Evolutionary conservation across 1,139 yeast genomes (phyloP).

Genomic region (Saccharomyces hybrid): DNA sequence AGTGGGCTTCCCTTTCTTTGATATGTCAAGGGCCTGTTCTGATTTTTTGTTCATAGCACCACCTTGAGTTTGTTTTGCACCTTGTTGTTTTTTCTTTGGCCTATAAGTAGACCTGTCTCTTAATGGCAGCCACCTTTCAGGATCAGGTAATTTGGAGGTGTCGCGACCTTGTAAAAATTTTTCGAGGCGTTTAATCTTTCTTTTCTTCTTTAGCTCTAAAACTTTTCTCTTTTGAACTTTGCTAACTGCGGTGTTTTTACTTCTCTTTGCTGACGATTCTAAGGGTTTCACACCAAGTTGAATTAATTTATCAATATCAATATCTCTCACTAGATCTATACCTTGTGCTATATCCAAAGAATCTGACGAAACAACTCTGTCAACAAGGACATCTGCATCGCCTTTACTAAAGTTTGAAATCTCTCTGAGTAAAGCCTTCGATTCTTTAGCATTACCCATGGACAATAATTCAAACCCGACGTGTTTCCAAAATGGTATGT

Average conservation of each 20-base stretch:
- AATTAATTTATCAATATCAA: conserved; percentile 38
- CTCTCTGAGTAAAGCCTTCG: conserved; percentile 23
- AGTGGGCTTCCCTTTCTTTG: conserved; percentile 35
- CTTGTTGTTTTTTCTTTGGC: conserved; percentile 52
- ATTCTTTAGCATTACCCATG: conserved; percentile 28
- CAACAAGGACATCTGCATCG: conserved; percentile 13
- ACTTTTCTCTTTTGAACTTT: conserved; percentile 22
- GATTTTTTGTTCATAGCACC: conserved; percentile 54
- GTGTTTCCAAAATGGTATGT: conserved; percentile 37
- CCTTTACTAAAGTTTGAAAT: conserved; percentile 4
- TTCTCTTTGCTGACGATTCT: conserved; percentile 19
- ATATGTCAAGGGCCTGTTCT: conserved; percentile 37
- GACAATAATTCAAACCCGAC: conserved; percentile 42
- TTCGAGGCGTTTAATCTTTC: conserved; percentile 35
- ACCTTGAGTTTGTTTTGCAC: conserved; percentile 54
- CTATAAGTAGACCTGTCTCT: conserved; percentile 77
- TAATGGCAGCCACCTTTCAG: conserved; percentile 87
- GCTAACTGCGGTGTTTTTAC: conserved; percentile 11
- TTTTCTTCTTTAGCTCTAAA: conserved; percentile 32
- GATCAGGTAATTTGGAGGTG: conserved; percentile 37
- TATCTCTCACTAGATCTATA: conserved; percentile 35
- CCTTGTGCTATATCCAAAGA: conserved; percentile 13
- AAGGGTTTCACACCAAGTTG: conserved; percentile 36
- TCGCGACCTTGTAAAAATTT: conserved; percentile 40
- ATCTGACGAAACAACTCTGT: conserved; percentile 11